Base-by-base conservation (phyloP, 2,329 filamentous ascomycete species). In the Cercospora sesami region DNA sequence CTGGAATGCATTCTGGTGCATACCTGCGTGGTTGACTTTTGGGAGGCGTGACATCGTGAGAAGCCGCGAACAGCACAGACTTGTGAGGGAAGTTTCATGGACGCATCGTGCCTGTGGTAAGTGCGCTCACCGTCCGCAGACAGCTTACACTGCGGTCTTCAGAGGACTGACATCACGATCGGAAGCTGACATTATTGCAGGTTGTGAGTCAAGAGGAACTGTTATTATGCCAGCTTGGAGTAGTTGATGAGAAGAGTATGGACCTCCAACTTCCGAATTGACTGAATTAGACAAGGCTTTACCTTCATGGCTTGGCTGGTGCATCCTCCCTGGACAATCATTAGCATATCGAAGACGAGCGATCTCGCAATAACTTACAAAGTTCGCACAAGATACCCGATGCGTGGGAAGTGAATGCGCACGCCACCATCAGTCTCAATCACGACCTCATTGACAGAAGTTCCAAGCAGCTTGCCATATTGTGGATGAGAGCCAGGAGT, bases 331-430 rank as follows among this genome's bases (percentile, higher is more conserved):
- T 64, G 36, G 1, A 39, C 2, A n/a, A 4, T 36, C 3, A 14
- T 64, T 31, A 64, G 61, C 33, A 57, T 31, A 28, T 14, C 4
- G 61, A 7, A 21, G 31, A 48, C 33, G 6, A 9, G 3, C 5
- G 16, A 6, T n/a, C 12, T 31, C 16, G 18, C 26, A 23, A 59
- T 12, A 5, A 61, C 59, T 65, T 69, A 69, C 65, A 65, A 63
- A 36, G 36, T 57, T 12, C 72, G 68, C 9, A 77, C 70, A 45
- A 76, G 73, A 68, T 80, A 81, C 26, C 80, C 80, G 68, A 79
- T 78, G 4, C 77, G 73, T 0, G 80, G 80, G 65, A 81, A 81
- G 62, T 82, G 80, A 31, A 81, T 51, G 0, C 72, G 68, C 23
- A 78, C 63, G 10, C 74, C 74, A 68, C 74, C 71, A 36, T 74